A percentile compares a stretch with the other conserved stretches of the same genome.
Evolutionary conservation across 2,329 filamentous ascomycete species (phyloP).

Genomic region (Penicillium corylophilum): DNA sequence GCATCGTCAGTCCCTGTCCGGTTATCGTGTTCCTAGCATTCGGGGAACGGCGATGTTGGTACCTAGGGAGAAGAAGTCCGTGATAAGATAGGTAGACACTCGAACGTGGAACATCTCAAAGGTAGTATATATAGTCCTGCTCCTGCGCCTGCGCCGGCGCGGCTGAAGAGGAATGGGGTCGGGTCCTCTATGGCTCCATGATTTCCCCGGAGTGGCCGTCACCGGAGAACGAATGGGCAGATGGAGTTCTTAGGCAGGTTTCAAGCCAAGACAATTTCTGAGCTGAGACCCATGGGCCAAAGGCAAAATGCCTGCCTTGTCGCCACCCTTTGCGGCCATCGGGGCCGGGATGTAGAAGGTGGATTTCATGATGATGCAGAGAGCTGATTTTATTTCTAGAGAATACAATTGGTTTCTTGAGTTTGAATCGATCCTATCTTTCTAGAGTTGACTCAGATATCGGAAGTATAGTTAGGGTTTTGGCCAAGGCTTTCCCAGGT

Average conservation of each 20-base stretch:
- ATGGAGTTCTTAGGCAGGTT: background rate
- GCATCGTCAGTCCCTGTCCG: background rate
- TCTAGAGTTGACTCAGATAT: background rate
- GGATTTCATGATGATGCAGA: constrained; percentile 4
- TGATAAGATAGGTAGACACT: background rate
- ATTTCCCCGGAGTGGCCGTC: background rate
- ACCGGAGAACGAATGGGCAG: background rate
- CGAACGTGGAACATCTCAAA: background rate
- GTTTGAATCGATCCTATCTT: no score
- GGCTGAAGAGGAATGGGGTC: background rate
- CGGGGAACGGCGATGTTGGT: background rate
- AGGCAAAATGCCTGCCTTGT: background rate
- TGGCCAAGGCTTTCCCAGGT: background rate
- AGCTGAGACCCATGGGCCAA: background rate
- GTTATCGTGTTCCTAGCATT: background rate
- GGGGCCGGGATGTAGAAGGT: background rate
- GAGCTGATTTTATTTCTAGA: background rate
- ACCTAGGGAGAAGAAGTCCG: background rate
- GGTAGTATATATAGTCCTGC: background rate
- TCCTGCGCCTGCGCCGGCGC: background rate
- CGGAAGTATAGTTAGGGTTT: background rate
- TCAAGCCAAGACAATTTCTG: background rate
- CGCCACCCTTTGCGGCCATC: background rate
- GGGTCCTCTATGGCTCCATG: background rate
- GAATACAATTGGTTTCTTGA: background rate